Base-by-base conservation (phyloP, 305 asterid genomes). In the Fraxinus xanthoxyloides region DNA sequence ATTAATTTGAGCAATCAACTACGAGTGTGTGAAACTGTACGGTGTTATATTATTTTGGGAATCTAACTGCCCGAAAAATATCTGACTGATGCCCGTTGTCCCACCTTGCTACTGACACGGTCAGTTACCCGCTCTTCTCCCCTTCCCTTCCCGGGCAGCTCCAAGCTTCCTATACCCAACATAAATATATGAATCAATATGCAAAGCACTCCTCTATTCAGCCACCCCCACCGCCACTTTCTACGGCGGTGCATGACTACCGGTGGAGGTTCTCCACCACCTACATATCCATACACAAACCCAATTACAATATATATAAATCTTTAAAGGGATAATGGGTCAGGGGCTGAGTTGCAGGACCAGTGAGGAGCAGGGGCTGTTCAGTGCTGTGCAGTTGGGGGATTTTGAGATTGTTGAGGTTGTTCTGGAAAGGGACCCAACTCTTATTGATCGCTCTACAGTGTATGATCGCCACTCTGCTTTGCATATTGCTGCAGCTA, bases 401-500 rank as follows among this genome's bases (percentile, higher is more conserved):
- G 95, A 94, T 86, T 84, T 89, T 77, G 97, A 88, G 26, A 75
- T 86, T 48, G 91, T 94, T 51, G 91, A 91, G 80, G 90, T 86
- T 51, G 65, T 89, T 34, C 75, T 92, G 76, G 87, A 81, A 32
- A 89, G 86, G 83, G 88, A 89, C 65, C 89, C 95, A 0, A 72
- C 82, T 51, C 90, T 93, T 36, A 63, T 91, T 84, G 89, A 84
- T 31, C 89, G 75, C 31, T 83, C 88, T n/a, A 90, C 96, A 0
- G 87, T 87, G 10, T 93, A 91, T 83, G 98, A 93, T 89, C 92
- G 94, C 35, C 90, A 91, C 90, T 90, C 97, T 4, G 88, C 91
- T 86, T 65, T 94, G 86, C 99, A 95, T 87, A 89, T 95, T 23
- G 99, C 99, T 23, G 96, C 99, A 81, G 99, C 97, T 79, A 93